Percentiles rank a stretch among this genome's conserved stretches.
phyloP scores from a whole-genome alignment of 495 filamentous ascomycete species.

The Xylaria curta region DNA sequence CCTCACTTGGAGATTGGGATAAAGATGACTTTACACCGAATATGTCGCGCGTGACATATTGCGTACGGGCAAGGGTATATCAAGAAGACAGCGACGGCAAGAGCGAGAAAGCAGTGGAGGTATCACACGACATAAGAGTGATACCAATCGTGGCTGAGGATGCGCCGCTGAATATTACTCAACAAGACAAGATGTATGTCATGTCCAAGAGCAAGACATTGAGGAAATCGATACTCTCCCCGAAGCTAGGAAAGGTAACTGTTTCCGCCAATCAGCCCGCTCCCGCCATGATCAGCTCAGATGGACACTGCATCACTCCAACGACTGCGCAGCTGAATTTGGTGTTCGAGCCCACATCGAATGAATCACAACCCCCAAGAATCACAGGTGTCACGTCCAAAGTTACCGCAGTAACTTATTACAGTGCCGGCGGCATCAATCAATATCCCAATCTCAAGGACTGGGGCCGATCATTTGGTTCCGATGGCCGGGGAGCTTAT shows the following conservation, averaged over 20 bases:
- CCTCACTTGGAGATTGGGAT: conserved; percentile 76
- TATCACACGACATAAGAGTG: conserved; percentile 69
- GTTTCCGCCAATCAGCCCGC: conserved; percentile 77
- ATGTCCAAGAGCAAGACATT: conserved; percentile 78
- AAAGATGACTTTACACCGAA: conserved; percentile 82
- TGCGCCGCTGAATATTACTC: conserved; percentile 72
- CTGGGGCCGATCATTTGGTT: conserved; percentile 51
- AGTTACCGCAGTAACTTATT: conserved; percentile 79
- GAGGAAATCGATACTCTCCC: conserved; percentile 76
- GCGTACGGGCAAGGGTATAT: conserved; percentile 65
- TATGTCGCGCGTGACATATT: conserved; percentile 80
- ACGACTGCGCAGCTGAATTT: conserved; percentile 73
- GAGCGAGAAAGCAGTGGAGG: conserved; percentile 50
- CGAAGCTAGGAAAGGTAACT: conserved; percentile 75
- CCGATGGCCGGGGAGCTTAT: conserved; percentile 67
- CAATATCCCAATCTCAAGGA: conserved; percentile 65
- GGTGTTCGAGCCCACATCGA: conserved; percentile 72
- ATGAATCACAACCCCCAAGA: conserved; percentile 66
- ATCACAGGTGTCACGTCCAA: conserved; percentile 72
- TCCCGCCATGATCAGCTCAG: conserved; percentile 64
- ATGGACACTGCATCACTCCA: conserved; percentile 48
- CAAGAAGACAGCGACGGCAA: conserved; percentile 41
- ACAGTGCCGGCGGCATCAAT: conserved; percentile 51
- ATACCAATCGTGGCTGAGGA: conserved; percentile 77
- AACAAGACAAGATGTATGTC: conserved; percentile 66